Base-by-base conservation (phyloP, 1,139 yeast genomes). In the Geotrichum cucujoidarum region DNA sequence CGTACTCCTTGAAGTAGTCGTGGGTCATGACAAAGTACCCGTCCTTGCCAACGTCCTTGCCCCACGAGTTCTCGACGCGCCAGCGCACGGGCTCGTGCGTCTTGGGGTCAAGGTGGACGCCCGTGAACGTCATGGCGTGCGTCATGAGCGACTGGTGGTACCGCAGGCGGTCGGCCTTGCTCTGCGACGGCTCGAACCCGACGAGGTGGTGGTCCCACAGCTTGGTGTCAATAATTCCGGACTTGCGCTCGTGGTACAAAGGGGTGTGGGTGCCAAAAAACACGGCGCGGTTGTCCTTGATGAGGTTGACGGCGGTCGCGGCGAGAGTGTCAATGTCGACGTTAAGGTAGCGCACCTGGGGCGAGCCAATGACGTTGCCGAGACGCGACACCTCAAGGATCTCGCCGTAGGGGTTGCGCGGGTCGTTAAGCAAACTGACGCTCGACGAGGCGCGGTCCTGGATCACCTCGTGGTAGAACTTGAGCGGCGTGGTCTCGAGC, bases 51-150 rank as follows among this genome's bases (percentile, higher is more conserved):
- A 75, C 72, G 40, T 76, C 84, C 24, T 43, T 36, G 54, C 95
- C 95, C 95, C 95, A 86, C 2, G 94, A 83, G 69, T 86, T 86
- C 64, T 86, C 90, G 48, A 87, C 88, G 64, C 83, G 78, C 80
- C 90, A 86, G 62, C 95, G 76, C 13, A 79, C 69, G 8, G 95
- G 92, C 48, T 70, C 67, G 8, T 77, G 78, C n/a, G 59, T 50
- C 14, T 64, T 76, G 22, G 53, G 51, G 52, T 74, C 81, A 14
- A 78, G 61, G 64, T 85, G 90, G 41, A 83, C 92, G n/a, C 81
- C 90, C 55, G 65, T 70, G 57, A 87, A 77, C 20, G 81, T 75
- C 95, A 87, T 86, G 34, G 95, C 95, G 60, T 86, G 95, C 13
- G 94, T 85, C 94, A 86, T 86, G 55, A 79, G 65, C 34, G 82